Percentiles rank a stretch among this genome's conserved stretches.
phyloP scores from a whole-genome alignment of 306 rosid genomes.

The Casuarina glauca region DNA sequence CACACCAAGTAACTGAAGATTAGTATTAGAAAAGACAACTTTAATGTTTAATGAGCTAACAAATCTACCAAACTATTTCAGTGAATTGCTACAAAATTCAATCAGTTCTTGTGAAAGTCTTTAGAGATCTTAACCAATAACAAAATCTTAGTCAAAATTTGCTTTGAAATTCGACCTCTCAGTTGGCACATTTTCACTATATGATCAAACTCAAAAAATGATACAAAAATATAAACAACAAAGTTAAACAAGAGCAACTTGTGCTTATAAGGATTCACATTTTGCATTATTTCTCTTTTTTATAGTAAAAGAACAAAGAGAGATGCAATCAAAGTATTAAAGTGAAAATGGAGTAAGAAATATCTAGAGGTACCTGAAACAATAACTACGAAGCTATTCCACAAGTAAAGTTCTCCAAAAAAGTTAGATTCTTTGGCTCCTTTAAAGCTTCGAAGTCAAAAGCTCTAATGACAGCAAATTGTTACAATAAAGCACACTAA shows the following conservation, averaged over 20 bases:
- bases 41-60: conserved; percentile 43
- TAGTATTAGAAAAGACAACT: background rate
- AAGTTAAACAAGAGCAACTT: background rate
- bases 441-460: background rate
- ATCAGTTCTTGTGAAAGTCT: background rate
- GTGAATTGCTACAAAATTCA: conserved; percentile 34
- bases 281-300: background rate
- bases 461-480: conserved; percentile 5
- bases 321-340: background rate
- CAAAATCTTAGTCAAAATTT: background rate
- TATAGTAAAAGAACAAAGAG: background rate
- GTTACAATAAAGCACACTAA: no score
- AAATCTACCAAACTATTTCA: conserved; percentile 30
- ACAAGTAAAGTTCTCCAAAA: background rate
- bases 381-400: conserved; percentile 14
- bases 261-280: background rate
- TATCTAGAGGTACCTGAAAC: conserved; percentile 27
- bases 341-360: background rate
- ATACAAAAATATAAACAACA: background rate
- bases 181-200: conserved; percentile 23
- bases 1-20: no score
- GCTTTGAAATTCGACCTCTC: conserved; percentile 18
- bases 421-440: background rate
- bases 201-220: background rate
- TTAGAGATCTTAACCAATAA: conserved; percentile 4